Evolutionary conservation across 2,329 filamentous ascomycete genomes (phyloP), one percentile per base, ranked within the genome.

Genomic region (Colletotrichum acutatum): DNA sequence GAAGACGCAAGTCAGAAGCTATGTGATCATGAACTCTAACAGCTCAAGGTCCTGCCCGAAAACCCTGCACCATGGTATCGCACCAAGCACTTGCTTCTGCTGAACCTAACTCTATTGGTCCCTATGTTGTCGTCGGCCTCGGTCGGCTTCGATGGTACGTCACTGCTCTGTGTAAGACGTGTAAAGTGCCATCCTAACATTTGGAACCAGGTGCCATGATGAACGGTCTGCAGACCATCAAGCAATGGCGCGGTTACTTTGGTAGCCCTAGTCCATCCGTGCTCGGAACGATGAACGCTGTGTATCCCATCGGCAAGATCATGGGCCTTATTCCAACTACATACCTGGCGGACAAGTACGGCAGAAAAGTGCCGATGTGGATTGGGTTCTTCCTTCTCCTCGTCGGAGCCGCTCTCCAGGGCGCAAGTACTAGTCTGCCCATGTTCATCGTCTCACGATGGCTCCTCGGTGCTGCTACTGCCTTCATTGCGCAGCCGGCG

Each of bases 71-170:
- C 80, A 34, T 87, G 86, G 86, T 86, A 82, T 68, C 79, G 80
- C 4, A 78, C 80, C 3, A 79, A 81, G 0, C 84, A 87, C 78
- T 77, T 88, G 1, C 75, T 86, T 7, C 76, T 80, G 37, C 80
- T 87, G 8, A 87, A 87, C 66, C 75, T 86, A 9, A 77, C 85
- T 16, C 80, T 87, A 0, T 65, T 86, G 5, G 75, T 87, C 1
- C 84, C 85, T 1, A 77, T 86, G 3, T 72, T 87, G 0, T 86
- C 84, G 0, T 84, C 84, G 0, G 80, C 82, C 0, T 82, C 83
- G 2, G 81, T 81, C 46, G 85, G 85, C 4, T 87, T 85, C 54
- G 85, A 86, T 54, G 70, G 68, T 65, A 56, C 16, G 26, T 32
- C 16, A 26, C 16, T 24, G 19, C 57, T 4, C 7, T 4, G 9